Percentiles rank a stretch among this genome's conserved stretches.
phyloP scores from a whole-genome alignment of 257 asterid genomes.

The Nicotiana sylvestris region DNA sequence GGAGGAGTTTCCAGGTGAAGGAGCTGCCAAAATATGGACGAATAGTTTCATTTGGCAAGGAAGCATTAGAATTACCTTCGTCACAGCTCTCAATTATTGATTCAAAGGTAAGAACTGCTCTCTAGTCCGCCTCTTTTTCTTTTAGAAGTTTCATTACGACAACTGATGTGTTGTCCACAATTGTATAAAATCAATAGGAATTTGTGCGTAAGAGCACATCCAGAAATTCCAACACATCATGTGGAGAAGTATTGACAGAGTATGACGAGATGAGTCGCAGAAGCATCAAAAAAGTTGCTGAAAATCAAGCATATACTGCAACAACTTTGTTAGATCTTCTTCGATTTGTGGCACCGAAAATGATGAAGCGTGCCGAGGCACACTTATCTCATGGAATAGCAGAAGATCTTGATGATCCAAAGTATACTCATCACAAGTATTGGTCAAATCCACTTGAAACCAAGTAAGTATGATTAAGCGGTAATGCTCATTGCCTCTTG shows the following conservation, averaged over 20 bases:
- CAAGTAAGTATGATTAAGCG: not conserved
- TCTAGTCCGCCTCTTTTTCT: not conserved
- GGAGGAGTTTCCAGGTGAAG: constrained; percentile 11
- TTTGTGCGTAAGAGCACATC: not conserved
- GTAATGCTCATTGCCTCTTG: not conserved
- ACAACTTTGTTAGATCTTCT: constrained; percentile 11
- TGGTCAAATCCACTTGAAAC: constrained; percentile 25
- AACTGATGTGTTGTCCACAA: not conserved
- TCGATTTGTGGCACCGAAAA: constrained; percentile 23
- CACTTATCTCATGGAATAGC: constrained; percentile 24
- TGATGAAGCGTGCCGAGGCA: constrained; percentile 19
- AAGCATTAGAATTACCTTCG: not conserved
- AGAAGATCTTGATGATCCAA: constrained; percentile 16
- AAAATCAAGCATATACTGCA: constrained; percentile 18
- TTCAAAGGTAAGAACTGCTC: not conserved
- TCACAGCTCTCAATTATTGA: constrained; percentile 5
- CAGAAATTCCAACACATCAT: not conserved
- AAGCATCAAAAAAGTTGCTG: constrained; percentile 11
- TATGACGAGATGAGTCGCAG: constrained; percentile 18
- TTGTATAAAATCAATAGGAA: not conserved
- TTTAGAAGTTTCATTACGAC: not conserved
- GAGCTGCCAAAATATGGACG: constrained; percentile 8
- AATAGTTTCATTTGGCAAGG: constrained; percentile 4
- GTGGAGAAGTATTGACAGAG: constrained; percentile 17
- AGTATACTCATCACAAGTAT: constrained; percentile 18